phyloP scores from a whole-genome alignment of 805 yeast genomes.

The Suhomyces tanzawaensis region DNA sequence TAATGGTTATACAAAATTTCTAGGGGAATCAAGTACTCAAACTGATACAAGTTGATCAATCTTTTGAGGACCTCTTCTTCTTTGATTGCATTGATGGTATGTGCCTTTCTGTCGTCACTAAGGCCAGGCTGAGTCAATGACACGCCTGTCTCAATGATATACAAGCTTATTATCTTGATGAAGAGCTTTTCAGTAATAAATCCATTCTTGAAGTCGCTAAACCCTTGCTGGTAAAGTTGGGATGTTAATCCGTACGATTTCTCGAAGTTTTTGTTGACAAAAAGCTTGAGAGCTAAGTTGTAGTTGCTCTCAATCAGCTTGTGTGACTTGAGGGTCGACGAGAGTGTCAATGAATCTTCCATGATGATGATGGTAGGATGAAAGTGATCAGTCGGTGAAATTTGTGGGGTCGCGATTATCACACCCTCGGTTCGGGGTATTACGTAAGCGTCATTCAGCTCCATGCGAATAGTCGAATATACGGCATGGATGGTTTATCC shows the following conservation, averaged over 20 bases:
- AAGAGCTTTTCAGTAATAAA: constrained; percentile 28
- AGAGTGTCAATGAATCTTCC: constrained; percentile 4
- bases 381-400: no score
- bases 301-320: constrained; percentile 16
- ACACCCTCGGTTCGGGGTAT: background rate
- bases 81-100: constrained; percentile 14
- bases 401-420: background rate
- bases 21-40: constrained; percentile 23
- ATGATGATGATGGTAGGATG: background rate
- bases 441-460: background rate
- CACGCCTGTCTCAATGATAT: constrained; percentile 36
- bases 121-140: constrained; percentile 9
- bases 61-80: constrained; percentile 17
- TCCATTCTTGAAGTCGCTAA: constrained; percentile 21
- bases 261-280: constrained; percentile 36
- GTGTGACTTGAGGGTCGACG: constrained; percentile 2
- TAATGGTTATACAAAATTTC: constrained; percentile 34
- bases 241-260: constrained; percentile 29
- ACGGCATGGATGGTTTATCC: no score
- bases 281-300: constrained; percentile 36
- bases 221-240: constrained; percentile 20
- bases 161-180: constrained; percentile 32
- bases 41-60: constrained; percentile 18
- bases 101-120: constrained; percentile 3
- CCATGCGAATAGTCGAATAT: no score